Conservation (phyloP, 306 rosid genomes). For the Abrus pulchellus region DNA sequence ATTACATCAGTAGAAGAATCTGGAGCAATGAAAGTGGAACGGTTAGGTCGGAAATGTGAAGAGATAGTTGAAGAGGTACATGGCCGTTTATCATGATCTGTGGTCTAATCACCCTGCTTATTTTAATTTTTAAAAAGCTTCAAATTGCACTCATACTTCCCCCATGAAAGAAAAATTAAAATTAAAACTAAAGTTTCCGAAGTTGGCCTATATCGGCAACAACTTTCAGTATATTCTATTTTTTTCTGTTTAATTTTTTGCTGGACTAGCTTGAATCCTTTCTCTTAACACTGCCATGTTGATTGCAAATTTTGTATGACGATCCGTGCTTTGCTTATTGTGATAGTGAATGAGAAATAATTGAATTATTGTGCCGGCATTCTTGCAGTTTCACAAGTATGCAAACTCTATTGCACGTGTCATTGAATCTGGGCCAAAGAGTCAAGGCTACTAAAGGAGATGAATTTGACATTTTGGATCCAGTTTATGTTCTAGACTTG, state of each 20-base stretch:
- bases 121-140: conserved; percentile 33
- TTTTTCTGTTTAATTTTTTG: conserved; percentile 13
- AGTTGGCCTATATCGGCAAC: neutral
- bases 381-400: conserved; percentile 51
- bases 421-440: conserved; percentile 40
- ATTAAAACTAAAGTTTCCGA: conserved; percentile 4
- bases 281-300: conserved; percentile 10
- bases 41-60: conserved; percentile 54
- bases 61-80: conserved; percentile 73
- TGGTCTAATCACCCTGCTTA: conserved; percentile 6
- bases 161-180: conserved; percentile 15
- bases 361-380: conserved; percentile 2
- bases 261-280: conserved; percentile 11
- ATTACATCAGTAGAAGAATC: conserved; percentile 61
- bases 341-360: conserved; percentile 33
- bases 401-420: conserved; percentile 28
- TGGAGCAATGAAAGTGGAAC: conserved; percentile 58
- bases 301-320: conserved; percentile 11
- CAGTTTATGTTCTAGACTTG: neutral
- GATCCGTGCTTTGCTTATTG: conserved; percentile 11
- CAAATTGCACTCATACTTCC: conserved; percentile 25
- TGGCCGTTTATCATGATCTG: neutral
- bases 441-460: conserved; percentile 14
- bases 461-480: conserved; percentile 25
- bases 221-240: conserved; percentile 9